Conservation (phyloP, 345 rosid genomes). For the Populus pruinosa region DNA sequence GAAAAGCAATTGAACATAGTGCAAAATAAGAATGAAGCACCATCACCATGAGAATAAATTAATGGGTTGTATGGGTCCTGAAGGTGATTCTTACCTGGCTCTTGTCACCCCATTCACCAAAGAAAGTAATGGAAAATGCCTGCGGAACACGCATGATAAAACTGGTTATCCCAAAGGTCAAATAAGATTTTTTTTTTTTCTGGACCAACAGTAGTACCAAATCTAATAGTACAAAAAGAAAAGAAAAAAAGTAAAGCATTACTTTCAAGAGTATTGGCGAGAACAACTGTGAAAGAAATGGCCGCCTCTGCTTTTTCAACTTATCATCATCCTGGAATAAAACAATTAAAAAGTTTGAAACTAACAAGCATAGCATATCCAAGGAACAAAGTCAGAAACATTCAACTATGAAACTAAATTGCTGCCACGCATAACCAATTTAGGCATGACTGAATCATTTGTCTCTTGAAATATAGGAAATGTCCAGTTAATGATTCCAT, state of each 20-base stretch:
- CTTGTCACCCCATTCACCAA: slow-evolving; percentile 98
- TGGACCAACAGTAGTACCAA: neutral
- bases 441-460: neutral
- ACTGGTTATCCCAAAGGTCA: neutral
- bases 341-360: neutral
- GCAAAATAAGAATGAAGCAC: slow-evolving; percentile 15
- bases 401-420: neutral
- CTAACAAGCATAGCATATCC: neutral
- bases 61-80: neutral
- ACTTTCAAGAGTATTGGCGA: slow-evolving; percentile 94
- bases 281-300: slow-evolving; percentile 67
- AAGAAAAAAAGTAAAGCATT: neutral
- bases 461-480: neutral
- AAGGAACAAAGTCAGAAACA: neutral
- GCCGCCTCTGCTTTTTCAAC: slow-evolving; percentile 57
- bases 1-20: slow-evolving; percentile 22
- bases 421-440: neutral
- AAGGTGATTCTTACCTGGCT: slow-evolving; percentile 60
- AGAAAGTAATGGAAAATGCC: slow-evolving; percentile 95
- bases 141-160: slow-evolving; percentile 33
- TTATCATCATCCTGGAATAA: slow-evolving; percentile 63
- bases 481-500: neutral
- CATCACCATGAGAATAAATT: neutral
- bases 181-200: neutral
- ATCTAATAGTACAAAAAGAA: neutral